Conservation (phyloP, 257 asterid species). For the Nicotiana knightiana region DNA sequence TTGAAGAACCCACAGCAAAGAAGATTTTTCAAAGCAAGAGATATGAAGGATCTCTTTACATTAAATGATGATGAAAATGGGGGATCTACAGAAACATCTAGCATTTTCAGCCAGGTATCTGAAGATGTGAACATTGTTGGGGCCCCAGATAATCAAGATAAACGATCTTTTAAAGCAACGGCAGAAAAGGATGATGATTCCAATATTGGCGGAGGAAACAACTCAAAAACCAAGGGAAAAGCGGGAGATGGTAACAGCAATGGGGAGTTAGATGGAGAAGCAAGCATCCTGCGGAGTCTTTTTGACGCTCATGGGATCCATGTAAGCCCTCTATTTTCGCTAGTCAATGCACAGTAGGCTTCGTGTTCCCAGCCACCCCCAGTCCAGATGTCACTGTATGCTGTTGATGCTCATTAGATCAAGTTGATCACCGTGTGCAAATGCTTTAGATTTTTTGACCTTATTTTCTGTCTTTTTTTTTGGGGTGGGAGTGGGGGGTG, state of each 20-base stretch:
- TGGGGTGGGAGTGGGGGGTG: no score
- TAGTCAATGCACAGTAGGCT: background rate
- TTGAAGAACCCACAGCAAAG: slow-evolving; percentile 94
- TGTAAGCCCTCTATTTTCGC: slow-evolving; percentile 41
- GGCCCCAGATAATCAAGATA: slow-evolving; percentile 32
- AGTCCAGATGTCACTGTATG: background rate
- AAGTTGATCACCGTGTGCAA: background rate
- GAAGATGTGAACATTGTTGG: slow-evolving; percentile 66
- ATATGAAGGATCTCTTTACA: slow-evolving; percentile 91
- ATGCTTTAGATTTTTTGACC: background rate
- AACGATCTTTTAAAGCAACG: slow-evolving; percentile 16
- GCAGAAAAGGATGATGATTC: slow-evolving; percentile 22
- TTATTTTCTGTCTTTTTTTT: background rate
- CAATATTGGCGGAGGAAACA: slow-evolving; percentile 23
- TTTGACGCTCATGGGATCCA: slow-evolving; percentile 88
- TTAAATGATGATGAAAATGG: slow-evolving; percentile 72
- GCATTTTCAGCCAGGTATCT: slow-evolving; percentile 69
- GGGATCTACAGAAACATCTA: slow-evolving; percentile 79
- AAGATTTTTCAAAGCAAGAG: slow-evolving; percentile 94
- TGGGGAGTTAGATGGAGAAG: slow-evolving; percentile 59
- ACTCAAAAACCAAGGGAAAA: slow-evolving; percentile 22
- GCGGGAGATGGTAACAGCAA: slow-evolving; percentile 27
- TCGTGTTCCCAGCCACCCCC: background rate
- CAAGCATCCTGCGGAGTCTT: slow-evolving; percentile 64
- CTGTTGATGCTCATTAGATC: background rate